Base-by-base conservation (phyloP, 306 rosid species). In the Malus domestica region DNA sequence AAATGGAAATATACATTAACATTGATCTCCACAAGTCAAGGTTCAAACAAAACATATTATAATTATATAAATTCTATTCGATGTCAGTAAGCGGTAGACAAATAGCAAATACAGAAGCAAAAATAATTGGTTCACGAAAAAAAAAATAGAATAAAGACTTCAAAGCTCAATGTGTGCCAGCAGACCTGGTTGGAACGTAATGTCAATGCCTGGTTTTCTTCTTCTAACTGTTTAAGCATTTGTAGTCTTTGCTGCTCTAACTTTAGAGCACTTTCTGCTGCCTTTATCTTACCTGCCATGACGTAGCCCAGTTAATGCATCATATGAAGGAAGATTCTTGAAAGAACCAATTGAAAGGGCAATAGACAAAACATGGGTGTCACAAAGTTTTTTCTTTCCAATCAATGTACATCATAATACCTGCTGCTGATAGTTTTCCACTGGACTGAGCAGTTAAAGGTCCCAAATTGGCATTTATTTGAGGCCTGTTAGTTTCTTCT, bases 181-280 rank as follows among this genome's bases (percentile, higher is more conserved):
- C 73, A 67, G 81, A 93, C 98, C 98, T 88, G 72, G 35, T 83
- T 87, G 61, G 80, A 81, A 80, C 83, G 82, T 66, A 85, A 86
- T 81, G 83, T 82, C 68, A 90, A 82, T 52, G 68, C 76, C 80
- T 73, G 86, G 86, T 85, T 89, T 80, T 68, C 80, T 77, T 87
- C 90, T 59, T 70, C 85, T 22, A 90, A 46, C 78, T 83, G 91
- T 73, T 83, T 83, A 77, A 91, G 73, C 79, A 86, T 90, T 77
- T 90, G 93, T 25, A 90, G 82, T 81, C 98, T 91, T 58, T 58
- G 86, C 19, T 76, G 86, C 82, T 94, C 97, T 66, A 94, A 67
- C 77, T 78, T 85, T 75, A 86, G 79, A 88, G 97, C 97, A 87
- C 70, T 85, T 79, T 83, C 78, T 32, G 96, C 90, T 20, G 87